Conservation (phyloP, 495 filamentous ascomycete species). For the Penicillium arizonense region DNA sequence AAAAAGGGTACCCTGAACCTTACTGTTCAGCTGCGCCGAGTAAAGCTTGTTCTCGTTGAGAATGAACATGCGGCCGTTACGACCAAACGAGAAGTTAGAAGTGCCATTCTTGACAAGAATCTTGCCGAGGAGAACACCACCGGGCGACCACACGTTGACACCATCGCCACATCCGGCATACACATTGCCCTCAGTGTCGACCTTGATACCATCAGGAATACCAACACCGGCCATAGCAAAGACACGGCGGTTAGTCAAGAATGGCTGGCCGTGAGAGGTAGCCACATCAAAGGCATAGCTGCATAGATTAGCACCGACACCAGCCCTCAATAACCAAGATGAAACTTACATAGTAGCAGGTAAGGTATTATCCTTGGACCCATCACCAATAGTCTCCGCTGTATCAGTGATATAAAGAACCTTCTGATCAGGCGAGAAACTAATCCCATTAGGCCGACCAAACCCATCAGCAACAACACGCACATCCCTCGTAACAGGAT, state of each 20-base stretch:
- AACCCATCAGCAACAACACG: slow-evolving; percentile 52
- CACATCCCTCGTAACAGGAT: slow-evolving; percentile 44
- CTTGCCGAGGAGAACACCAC: slow-evolving; percentile 53
- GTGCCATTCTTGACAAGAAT: slow-evolving; percentile 42
- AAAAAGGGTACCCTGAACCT: slow-evolving; percentile 32
- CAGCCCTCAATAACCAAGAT: neutral
- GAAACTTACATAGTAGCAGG: slow-evolving; percentile 29
- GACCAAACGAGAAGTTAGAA: slow-evolving; percentile 47
- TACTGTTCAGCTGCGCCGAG: slow-evolving; percentile 29
- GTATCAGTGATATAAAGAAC: slow-evolving; percentile 56
- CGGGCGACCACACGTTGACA: slow-evolving; percentile 59
- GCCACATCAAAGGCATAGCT: slow-evolving; percentile 31
- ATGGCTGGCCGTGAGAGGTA: slow-evolving; percentile 24
- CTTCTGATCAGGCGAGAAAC: slow-evolving; percentile 46
- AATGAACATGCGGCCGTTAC: slow-evolving; percentile 40
- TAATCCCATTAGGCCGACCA: slow-evolving; percentile 46
- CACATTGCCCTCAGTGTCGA: slow-evolving; percentile 58
- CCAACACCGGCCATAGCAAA: slow-evolving; percentile 58
- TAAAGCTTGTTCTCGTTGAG: slow-evolving; percentile 44
- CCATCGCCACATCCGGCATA: slow-evolving; percentile 62
- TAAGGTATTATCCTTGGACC: slow-evolving; percentile 11
- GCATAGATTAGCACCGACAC: neutral
- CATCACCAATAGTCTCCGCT: slow-evolving; percentile 21
- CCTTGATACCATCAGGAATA: slow-evolving; percentile 60
- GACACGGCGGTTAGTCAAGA: slow-evolving; percentile 50